Evolutionary conservation across 2,329 filamentous ascomycete species (phyloP), one percentile per base, ranked within the genome.

Genomic region (Dothideomycetes sp.): DNA sequence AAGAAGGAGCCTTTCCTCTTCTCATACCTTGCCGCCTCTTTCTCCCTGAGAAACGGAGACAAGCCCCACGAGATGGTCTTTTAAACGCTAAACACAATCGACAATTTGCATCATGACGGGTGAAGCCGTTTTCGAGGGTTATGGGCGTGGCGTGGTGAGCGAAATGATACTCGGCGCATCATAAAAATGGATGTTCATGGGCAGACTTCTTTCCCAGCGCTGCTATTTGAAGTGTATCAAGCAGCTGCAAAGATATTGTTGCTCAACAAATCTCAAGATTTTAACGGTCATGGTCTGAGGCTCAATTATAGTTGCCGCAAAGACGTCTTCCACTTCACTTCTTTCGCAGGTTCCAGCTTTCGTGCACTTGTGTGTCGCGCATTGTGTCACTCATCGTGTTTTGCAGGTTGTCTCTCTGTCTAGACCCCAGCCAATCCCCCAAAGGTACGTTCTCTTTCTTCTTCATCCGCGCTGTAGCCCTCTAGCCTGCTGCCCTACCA

Each of bases 31-130:
- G 77, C 77, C 64, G 85, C 82, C 70, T 86, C 82, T 66, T 98
- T 98, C 84, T 93, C 84, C 80, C 81, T 98, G 71, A 84, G 89
- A 74, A 95, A 88, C 77, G 91, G 91, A 64, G 89, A 98, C 79
- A 88, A 89, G 82, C 91, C 91, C 72, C 91, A 98, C 75, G 85
- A 94, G 81, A 96, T 98, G 91, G 84, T 85, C 73, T 98, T 89
- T 80, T 98, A 95, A 72, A 79, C 58, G 38, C 36, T 32, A 37
- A 27, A 41, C 29, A 37, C 33, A 32, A 40, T 36, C 32, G 31
- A 41, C 38, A 34, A 45, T 33, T 41, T 34, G 39, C 22, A 27
- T 7, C 12, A 27, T 12, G 22, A 27, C 22, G 22, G n/a, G 22
- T 27, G 22, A 7, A 7, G 7, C 22, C 22, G 22, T 27, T 27